phyloP scores from a whole-genome alignment of 768 basidiomycete species.

The Boletus vinaceobasis region DNA sequence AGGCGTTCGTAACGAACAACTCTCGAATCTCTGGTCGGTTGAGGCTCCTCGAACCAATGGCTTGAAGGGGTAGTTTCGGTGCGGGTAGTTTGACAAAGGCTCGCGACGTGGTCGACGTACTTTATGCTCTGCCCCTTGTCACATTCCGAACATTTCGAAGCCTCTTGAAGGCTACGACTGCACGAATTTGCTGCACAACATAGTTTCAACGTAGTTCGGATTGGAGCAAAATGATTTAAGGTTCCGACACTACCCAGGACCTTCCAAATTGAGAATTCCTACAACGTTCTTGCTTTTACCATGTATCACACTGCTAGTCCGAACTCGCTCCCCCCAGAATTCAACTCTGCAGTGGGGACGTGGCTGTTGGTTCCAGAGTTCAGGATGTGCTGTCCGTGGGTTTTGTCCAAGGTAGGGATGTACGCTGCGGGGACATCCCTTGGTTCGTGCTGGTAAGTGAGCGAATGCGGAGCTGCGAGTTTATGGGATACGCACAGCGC shows the following conservation, averaged over 20 bases:
- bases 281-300: too few species aligned
- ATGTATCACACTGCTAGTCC: not conserved
- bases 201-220: too few species aligned
- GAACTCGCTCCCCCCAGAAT: not conserved
- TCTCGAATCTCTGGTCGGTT: slow-evolving; percentile 3
- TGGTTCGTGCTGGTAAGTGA: not conserved
- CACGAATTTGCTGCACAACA: too few species aligned
- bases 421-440: not conserved
- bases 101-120: not conserved
- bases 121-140: not conserved
- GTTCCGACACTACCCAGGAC: too few species aligned
- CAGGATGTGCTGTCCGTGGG: too few species aligned
- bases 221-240: too few species aligned
- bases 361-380: too few species aligned
- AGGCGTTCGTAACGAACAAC: slow-evolving; percentile 1
- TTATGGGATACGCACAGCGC: not conserved
- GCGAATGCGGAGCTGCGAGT: not conserved
- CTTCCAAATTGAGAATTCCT: too few species aligned
- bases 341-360: not conserved
- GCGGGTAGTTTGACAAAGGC: not conserved
- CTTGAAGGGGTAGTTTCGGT: not conserved
- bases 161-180: not conserved
- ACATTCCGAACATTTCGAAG: not conserved
- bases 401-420: not conserved
- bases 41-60: not conserved